A percentile compares a stretch with the other conserved stretches of the same genome.
Conservation (phyloP, 805 yeast species). For the Tetrapisispora pingtungensis region DNA sequence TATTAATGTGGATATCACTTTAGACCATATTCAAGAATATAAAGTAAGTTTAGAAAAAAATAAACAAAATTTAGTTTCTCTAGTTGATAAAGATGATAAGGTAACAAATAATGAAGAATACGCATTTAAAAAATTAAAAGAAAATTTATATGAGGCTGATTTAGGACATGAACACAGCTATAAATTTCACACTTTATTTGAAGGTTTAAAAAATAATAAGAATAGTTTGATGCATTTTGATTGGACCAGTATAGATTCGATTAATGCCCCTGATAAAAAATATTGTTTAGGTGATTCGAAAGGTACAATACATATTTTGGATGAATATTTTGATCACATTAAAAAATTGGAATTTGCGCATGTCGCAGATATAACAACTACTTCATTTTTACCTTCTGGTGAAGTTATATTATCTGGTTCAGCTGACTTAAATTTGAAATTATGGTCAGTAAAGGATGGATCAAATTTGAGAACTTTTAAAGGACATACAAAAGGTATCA, state of each 20-base stretch:
- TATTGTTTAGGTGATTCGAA: conserved; percentile 28
- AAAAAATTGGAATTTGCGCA: conserved; percentile 37
- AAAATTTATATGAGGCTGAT: conserved; percentile 9
- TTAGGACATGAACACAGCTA: conserved; percentile 8
- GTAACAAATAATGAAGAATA: background rate
- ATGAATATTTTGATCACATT: conserved; percentile 8
- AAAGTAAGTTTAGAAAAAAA: conserved; percentile 8
- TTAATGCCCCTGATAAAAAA: conserved; percentile 18
- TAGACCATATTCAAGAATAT: conserved; percentile 21
- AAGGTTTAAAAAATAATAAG: background rate
- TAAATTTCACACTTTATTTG: conserved; percentile 6
- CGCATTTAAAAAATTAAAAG: conserved; percentile 3
- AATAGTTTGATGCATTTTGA: conserved; percentile 3
- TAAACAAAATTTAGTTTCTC: conserved; percentile 6
- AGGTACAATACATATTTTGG: conserved; percentile 27
- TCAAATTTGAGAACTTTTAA: conserved; percentile 40
- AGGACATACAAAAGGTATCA: conserved; percentile 41
- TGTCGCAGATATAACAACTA: conserved; percentile 34
- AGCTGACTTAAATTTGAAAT: conserved; percentile 45
- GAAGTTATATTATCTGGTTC: conserved; percentile 52
- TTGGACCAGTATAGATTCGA: conserved; percentile 30
- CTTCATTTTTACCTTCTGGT: conserved; percentile 53
- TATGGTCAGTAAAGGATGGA: conserved; percentile 49
- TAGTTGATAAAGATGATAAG: conserved; percentile 2
- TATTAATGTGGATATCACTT: conserved; percentile 30